phyloP scores from a whole-genome alignment of 164 flowering plant genomes.

The Taxillus chinensis region DNA sequence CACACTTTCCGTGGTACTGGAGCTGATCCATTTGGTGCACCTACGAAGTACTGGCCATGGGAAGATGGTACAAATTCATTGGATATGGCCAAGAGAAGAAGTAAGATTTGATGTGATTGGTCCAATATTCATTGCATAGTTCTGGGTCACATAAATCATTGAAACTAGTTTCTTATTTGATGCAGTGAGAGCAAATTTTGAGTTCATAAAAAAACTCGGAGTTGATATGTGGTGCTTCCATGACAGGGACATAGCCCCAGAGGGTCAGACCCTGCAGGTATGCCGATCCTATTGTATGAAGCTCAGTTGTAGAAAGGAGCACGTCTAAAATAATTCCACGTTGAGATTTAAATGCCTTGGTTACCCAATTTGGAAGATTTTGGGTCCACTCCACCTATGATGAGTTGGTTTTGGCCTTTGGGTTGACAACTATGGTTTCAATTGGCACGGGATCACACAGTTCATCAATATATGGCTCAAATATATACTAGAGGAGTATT shows the following conservation, averaged over 20 bases:
- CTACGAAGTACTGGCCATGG: conserved; percentile 98
- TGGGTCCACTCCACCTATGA: neutral
- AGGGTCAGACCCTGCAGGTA: conserved; percentile 73
- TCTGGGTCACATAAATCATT: neutral
- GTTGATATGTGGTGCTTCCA: conserved; percentile 97
- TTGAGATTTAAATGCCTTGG: too few species aligned
- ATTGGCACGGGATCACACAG: too few species aligned
- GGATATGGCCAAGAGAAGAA: conserved; percentile 94
- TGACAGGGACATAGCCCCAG: conserved; percentile 96
- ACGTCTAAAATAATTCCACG: too few species aligned
- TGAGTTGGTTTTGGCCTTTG: too few species aligned
- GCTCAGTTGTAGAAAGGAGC: too few species aligned
- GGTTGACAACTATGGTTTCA: too few species aligned
- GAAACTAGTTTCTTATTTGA: neutral
- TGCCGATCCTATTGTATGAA: too few species aligned
- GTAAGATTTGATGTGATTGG: conserved; percentile 29
- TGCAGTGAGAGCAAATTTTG: conserved; percentile 97
- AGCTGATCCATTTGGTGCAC: conserved; percentile 84
- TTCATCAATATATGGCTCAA: too few species aligned
- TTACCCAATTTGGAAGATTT: neutral
- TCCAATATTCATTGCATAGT: neutral
- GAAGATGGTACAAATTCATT: conserved; percentile 97
- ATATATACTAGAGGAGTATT: too few species aligned
- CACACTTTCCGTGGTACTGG: conserved; percentile 97
- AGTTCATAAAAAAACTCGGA: conserved; percentile 83